Evolutionary conservation across 176 grass and related monocot genomes (phyloP).

Genomic region (Oryza meridionalis): DNA sequence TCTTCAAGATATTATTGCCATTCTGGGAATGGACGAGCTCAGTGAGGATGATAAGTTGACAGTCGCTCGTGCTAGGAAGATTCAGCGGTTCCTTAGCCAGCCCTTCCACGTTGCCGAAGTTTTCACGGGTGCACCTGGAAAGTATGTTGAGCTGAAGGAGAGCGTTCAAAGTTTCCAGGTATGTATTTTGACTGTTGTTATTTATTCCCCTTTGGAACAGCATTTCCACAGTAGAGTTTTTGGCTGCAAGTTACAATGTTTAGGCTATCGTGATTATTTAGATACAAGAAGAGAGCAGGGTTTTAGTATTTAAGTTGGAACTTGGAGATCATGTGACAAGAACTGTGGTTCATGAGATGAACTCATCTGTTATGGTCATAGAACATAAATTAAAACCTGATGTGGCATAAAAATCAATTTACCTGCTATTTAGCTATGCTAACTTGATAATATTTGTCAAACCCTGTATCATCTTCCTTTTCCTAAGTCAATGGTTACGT

Average conservation of each 20-base stretch:
- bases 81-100: constrained; percentile 93
- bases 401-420: neutral
- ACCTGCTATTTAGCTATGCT: neutral
- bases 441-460: neutral
- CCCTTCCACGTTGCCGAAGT: constrained; percentile 98
- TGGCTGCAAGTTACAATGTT: neutral
- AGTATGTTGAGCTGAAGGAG: constrained; percentile 92
- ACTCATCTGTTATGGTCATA: neutral
- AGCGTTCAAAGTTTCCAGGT: constrained; percentile 92
- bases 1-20: constrained; percentile 99
- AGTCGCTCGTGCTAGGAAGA: constrained; percentile 92
- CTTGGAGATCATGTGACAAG: neutral
- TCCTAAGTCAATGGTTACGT: neutral
- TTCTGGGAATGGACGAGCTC: constrained; percentile 98
- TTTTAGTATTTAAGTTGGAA: neutral
- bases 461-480: neutral
- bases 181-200: constrained; percentile 14
- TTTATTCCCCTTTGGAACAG: neutral
- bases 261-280: neutral
- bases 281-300: neutral
- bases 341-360: neutral
- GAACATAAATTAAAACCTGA: neutral
- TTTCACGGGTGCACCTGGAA: constrained; percentile 95
- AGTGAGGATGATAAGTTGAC: constrained; percentile 97
- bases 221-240: neutral